A percentile compares a stretch with the other conserved stretches of the same genome.
Conservation (phyloP, 768 basidiomycete species). For the Panaeolus papilionaceus region DNA sequence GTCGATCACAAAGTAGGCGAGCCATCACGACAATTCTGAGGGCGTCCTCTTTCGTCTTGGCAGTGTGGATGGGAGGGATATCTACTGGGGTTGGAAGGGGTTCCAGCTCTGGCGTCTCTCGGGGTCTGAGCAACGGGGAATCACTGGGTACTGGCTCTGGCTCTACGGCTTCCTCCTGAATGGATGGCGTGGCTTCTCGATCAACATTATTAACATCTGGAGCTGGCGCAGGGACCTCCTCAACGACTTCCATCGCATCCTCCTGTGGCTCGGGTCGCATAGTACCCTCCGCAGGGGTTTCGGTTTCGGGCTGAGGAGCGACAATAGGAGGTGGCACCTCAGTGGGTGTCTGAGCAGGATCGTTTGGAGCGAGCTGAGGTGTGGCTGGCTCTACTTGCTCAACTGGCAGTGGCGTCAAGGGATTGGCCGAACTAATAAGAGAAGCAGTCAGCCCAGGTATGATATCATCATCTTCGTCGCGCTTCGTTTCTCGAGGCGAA, state of each 20-base stretch:
- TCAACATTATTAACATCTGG: neutral
- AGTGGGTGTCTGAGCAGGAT: neutral
- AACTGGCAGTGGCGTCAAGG: neutral
- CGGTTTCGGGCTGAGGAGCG: neutral
- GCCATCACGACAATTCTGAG: constrained; percentile 68
- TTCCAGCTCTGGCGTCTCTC: constrained; percentile 14
- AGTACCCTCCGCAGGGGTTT: neutral
- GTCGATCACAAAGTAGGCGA: constrained; percentile 62
- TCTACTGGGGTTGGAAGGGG: constrained; percentile 30
- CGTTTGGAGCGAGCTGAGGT: neutral
- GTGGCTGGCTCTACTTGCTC: neutral
- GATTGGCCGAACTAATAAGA: neutral
- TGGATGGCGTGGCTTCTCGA: neutral
- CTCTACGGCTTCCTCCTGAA: neutral
- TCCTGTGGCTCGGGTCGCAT: neutral
- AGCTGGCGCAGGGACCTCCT: neutral
- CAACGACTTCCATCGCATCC: constrained; percentile 14
- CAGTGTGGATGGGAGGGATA: constrained; percentile 44
- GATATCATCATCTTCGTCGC: constrained; percentile 1
- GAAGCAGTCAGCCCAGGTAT: constrained; percentile 8
- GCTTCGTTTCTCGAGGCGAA: neutral
- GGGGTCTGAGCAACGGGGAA: constrained; percentile 13
- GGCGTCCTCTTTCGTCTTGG: constrained; percentile 61
- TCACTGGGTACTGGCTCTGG: constrained; percentile 19
- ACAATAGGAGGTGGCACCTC: neutral